Conservation (phyloP, 768 basidiomycete genomes). For the Boletus barrowsii region DNA sequence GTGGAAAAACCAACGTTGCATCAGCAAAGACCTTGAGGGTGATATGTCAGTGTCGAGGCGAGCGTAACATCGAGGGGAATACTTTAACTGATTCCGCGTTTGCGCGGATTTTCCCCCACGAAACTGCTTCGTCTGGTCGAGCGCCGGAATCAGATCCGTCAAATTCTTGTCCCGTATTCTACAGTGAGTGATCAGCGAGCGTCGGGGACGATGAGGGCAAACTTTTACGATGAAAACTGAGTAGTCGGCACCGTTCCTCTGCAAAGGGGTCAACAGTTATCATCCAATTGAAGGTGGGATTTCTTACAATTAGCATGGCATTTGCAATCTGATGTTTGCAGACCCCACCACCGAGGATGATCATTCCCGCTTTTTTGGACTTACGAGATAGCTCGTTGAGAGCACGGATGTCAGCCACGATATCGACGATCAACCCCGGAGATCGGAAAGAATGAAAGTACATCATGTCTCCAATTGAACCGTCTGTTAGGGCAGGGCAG, state of each 20-base stretch:
- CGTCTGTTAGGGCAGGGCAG: constrained; percentile 97
- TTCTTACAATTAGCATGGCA: constrained; percentile 91
- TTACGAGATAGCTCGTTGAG: constrained; percentile 87
- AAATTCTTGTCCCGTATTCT: constrained; percentile 99
- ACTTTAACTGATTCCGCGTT: constrained; percentile 84
- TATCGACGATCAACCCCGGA: constrained; percentile 85
- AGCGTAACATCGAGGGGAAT: background rate
- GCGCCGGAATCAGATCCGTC: constrained; percentile 98
- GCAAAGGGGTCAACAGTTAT: background rate
- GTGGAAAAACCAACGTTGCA: constrained; percentile 92
- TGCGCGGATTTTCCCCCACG: constrained; percentile 96
- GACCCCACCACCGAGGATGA: constrained; percentile 95
- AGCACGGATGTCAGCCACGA: constrained; percentile 88
- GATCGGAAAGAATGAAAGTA: constrained; percentile 96
- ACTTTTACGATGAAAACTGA: constrained; percentile 86
- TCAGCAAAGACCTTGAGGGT: constrained; percentile 76
- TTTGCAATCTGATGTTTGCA: constrained; percentile 99
- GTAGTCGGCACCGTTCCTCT: constrained; percentile 98
- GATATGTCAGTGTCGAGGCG: constrained; percentile 3
- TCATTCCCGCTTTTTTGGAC: constrained; percentile 95
- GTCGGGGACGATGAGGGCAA: background rate
- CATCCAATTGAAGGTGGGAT: constrained; percentile 1
- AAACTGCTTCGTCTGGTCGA: constrained; percentile 94
- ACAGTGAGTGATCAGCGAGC: background rate
- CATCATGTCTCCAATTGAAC: constrained; percentile 98